Evolutionary conservation across 805 yeast genomes (phyloP).

Genomic region (Ogataea parapolymorpha): DNA sequence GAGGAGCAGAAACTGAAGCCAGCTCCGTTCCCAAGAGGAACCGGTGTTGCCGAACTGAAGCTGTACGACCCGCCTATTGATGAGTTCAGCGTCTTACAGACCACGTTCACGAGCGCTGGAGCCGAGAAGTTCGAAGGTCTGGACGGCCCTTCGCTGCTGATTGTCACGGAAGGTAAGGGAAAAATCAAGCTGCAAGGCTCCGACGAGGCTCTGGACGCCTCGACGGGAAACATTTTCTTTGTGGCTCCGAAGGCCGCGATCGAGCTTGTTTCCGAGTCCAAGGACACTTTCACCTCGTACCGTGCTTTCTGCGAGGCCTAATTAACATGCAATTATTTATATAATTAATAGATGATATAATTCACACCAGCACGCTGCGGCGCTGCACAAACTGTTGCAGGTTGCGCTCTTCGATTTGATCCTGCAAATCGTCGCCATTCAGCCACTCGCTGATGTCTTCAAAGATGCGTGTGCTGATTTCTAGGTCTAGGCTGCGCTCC

Average conservation of each 20-base stretch:
- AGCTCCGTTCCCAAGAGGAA: slow-evolving; percentile 55
- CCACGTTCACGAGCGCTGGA: slow-evolving; percentile 55
- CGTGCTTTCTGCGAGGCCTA: slow-evolving; percentile 85
- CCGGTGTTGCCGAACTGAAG: slow-evolving; percentile 63
- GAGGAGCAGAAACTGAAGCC: slow-evolving; percentile 85
- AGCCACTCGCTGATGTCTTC: slow-evolving; percentile 66
- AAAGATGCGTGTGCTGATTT: slow-evolving; percentile 53
- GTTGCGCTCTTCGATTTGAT: slow-evolving; percentile 28
- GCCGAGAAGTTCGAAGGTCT: slow-evolving; percentile 57
- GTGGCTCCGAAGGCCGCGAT: slow-evolving; percentile 74
- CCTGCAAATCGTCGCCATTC: slow-evolving; percentile 44
- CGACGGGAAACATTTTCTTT: slow-evolving; percentile 78
- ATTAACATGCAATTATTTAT: slow-evolving; percentile 6
- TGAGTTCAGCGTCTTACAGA: slow-evolving; percentile 91
- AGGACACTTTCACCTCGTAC: slow-evolving; percentile 65
- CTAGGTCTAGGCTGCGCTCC: slow-evolving; percentile 55
- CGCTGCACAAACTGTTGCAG: slow-evolving; percentile 11
- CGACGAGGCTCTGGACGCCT: slow-evolving; percentile 39
- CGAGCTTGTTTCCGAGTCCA: slow-evolving; percentile 50
- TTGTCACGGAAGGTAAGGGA: slow-evolving; percentile 82
- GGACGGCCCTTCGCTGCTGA: slow-evolving; percentile 84
- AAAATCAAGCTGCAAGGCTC: slow-evolving; percentile 40
- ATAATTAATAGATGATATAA: slow-evolving; percentile 1
- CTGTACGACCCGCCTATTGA: slow-evolving; percentile 95
- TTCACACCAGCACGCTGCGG: slow-evolving; percentile 5